Base-by-base conservation (phyloP, 1,284 basidiomycete species). In the Rhodotorula glutinis region DNA sequence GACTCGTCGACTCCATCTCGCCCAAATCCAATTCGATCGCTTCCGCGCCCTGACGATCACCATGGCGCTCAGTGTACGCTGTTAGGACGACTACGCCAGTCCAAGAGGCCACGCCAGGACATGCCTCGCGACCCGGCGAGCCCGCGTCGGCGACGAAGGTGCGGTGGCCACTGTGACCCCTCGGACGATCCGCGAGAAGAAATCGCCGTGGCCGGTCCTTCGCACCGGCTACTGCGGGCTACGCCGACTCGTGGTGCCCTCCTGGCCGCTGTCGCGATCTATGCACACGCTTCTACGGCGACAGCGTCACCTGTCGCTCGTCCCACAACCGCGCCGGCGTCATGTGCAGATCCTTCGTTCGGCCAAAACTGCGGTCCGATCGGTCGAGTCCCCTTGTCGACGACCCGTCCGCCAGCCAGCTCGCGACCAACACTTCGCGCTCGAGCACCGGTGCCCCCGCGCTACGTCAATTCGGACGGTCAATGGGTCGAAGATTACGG, bases 401-500 rank as follows among this genome's bases (percentile, higher is more conserved):
- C n/a, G n/a, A n/a, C n/a, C 23, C 23, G 23, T 16, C 17, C 21
- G 43, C 43, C 9, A 10, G 11, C 5, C 43, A 44, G 17, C 5
- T 4, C 17, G 8, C 43, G 21, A 16, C 17, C 43, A 21, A 44
- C 43, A 4, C 43, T 21, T 4, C 43, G 43, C 17, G 14, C 43
- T 16, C 43, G 43, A 7, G 43, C 43, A 16, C 43, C 43, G 14
- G 14, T 51, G n/a, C 49, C 49, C 4, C 49, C 49, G n/a, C 49
- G n/a, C n/a, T 51, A 51, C 13, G 25, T 51, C 27, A 27, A 25
- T 13, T 46, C 43, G 56, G 57, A 58, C 9, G 57, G 57, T 8
- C 29, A 27, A 16, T 58, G 57, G 57, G 47, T 58, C 47, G 33
- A 58, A 47, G 57, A 49, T 17, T 51, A 51, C 19, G 57, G 46